Evolutionary conservation across 2,329 filamentous ascomycete species (phyloP).

Genomic region (Didymella glomerata): DNA sequence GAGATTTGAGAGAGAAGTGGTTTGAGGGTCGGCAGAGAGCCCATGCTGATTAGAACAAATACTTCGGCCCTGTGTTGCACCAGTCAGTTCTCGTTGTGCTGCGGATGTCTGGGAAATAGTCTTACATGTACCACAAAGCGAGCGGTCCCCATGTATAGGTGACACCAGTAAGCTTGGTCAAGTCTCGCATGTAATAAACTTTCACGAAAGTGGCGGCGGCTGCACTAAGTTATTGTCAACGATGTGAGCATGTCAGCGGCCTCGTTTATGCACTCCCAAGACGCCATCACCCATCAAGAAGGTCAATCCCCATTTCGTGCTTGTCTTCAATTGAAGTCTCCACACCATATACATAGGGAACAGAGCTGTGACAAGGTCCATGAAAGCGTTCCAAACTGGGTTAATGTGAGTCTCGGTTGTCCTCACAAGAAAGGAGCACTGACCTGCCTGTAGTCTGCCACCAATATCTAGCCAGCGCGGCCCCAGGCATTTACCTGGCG

Average conservation of each 20-base stretch:
- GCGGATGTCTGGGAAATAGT: neutral
- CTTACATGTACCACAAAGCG: constrained; percentile 7
- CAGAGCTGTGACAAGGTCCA: neutral
- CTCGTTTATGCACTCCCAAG: neutral
- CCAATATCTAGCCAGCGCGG: constrained; percentile 1
- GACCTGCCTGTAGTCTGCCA: constrained; percentile 2
- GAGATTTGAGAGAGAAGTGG: constrained; percentile 25
- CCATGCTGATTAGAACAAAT: constrained; percentile 40
- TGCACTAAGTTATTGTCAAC: neutral
- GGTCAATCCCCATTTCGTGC: neutral
- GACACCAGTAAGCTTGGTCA: constrained; percentile 9
- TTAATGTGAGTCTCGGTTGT: too few relatives aligned
- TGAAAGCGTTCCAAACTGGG: neutral
- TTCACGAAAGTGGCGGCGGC: constrained; percentile 6
- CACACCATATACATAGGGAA: neutral
- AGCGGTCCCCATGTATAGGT: constrained; percentile 9
- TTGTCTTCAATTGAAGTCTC: neutral
- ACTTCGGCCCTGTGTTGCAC: constrained; percentile 1
- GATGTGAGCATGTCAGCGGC: neutral
- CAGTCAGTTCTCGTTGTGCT: neutral
- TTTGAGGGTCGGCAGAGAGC: constrained; percentile 47
- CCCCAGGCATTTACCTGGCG: neutral
- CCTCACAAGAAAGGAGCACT: neutral
- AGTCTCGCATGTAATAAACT: constrained; percentile 7
- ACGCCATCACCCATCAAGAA: neutral